A percentile compares a stretch with the other conserved stretches of the same genome.
Evolutionary conservation across 805 yeast species (phyloP).

Genomic region (Saturnispora sekii): DNA sequence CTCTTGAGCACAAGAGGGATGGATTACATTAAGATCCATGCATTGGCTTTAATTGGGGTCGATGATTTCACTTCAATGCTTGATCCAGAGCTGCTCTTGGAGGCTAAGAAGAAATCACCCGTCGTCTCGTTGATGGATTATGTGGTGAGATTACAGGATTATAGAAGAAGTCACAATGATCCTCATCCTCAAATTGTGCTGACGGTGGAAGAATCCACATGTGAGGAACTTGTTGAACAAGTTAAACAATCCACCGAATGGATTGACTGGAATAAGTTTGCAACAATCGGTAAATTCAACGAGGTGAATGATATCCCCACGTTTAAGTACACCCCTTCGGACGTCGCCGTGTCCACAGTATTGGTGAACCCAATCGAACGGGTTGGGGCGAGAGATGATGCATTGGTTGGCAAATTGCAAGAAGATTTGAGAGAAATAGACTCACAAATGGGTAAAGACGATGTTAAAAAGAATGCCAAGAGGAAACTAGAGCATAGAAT

Average conservation of each 20-base stretch:
- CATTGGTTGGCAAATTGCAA: not conserved
- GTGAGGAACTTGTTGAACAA: slow-evolving; percentile 40
- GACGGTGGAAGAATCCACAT: slow-evolving; percentile 20
- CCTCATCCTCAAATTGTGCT: slow-evolving; percentile 25
- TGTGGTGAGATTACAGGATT: slow-evolving; percentile 26
- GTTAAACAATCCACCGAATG: slow-evolving; percentile 45
- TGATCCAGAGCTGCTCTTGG: slow-evolving; percentile 13
- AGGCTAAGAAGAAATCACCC: slow-evolving; percentile 19
- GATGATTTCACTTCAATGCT: slow-evolving; percentile 29
- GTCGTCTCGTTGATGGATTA: slow-evolving; percentile 25
- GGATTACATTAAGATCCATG: slow-evolving; percentile 22
- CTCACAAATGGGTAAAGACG: not conserved
- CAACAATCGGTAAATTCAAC: slow-evolving; percentile 21
- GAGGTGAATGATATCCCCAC: slow-evolving; percentile 16
- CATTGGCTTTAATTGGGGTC: slow-evolving; percentile 22
- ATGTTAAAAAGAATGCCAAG: slow-evolving; percentile 9
- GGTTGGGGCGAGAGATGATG: not conserved
- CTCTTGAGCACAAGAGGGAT: slow-evolving; percentile 25
- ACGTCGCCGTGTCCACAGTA: slow-evolving; percentile 20
- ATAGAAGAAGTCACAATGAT: slow-evolving; percentile 22
- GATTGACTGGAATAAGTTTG: slow-evolving; percentile 28
- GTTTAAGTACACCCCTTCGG: slow-evolving; percentile 14
- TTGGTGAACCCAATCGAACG: slow-evolving; percentile 16
- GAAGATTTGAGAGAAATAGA: slow-evolving; percentile 1
- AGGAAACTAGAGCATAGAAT: slow-evolving; percentile 11